Evolutionary conservation across 2,329 filamentous ascomycete genomes (phyloP).

Genomic region (Aspergillus sp.): DNA sequence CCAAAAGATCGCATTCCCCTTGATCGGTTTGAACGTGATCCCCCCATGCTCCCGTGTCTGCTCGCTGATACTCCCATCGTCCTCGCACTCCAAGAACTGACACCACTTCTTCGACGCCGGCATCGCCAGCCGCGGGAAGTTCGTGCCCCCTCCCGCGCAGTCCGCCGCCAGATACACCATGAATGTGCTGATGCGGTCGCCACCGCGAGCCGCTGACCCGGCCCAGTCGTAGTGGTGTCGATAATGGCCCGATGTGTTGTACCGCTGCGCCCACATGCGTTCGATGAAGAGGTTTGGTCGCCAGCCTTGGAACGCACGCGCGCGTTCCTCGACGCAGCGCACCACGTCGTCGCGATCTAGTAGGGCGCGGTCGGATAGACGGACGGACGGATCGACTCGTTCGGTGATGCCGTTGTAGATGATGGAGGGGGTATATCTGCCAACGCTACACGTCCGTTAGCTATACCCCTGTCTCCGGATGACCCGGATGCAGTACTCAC

Average conservation of each 20-base stretch:
- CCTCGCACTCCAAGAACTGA: constrained; percentile 48
- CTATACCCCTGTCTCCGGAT: neutral
- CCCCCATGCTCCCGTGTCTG: constrained; percentile 24
- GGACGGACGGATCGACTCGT: constrained; percentile 41
- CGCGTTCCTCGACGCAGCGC: constrained; percentile 52
- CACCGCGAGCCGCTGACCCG: constrained; percentile 29
- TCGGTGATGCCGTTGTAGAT: constrained; percentile 45
- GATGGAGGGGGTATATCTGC: constrained; percentile 47
- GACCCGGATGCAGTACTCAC: constrained; percentile 28
- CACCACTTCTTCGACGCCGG: constrained; percentile 46
- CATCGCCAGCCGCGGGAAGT: constrained; percentile 47
- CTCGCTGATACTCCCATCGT: constrained; percentile 7
- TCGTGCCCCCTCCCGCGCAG: constrained; percentile 52
- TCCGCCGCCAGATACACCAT: constrained; percentile 53
- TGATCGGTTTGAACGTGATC: constrained; percentile 50
- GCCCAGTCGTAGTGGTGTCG: constrained; percentile 53
- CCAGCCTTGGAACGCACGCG: constrained; percentile 54
- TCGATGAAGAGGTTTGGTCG: constrained; percentile 51
- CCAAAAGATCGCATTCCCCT: constrained; percentile 56
- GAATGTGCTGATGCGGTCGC: constrained; percentile 48
- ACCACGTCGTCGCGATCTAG: constrained; percentile 43
- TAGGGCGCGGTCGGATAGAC: constrained; percentile 45
- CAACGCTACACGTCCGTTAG: constrained; percentile 21
- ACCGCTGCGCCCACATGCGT: constrained; percentile 53
- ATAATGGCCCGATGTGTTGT: constrained; percentile 52